Base-by-base conservation (phyloP, 345 rosid species). In the Eucalyptus polybractea region DNA sequence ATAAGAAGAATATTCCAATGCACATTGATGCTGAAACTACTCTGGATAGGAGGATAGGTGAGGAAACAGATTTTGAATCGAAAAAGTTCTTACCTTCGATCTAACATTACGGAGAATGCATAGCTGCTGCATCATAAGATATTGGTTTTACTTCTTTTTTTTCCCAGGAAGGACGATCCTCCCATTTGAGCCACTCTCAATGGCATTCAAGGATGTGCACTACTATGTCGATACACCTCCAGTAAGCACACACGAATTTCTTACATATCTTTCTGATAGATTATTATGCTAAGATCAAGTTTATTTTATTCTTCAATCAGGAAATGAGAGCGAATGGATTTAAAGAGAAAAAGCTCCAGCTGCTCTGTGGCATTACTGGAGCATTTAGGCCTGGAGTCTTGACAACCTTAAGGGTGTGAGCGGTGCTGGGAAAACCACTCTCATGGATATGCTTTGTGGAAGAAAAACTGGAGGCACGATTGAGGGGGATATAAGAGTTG, bases 401-500 rank as follows among this genome's bases (percentile, higher is more conserved):
- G 45, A 95, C 98, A 42, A 96, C 98, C 72, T 88, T 97, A 90
- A 97, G 99, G 97, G 99, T 24, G 95, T 94, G 8, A 96, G 96
- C 80, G 99, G 99, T 87, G 99, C 99, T 9, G 99, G 99, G 21
- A 97, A 97, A 89, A 96, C 99, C 27, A 97, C 99, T 60, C 94
- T 97, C 29, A 92, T 97, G 54, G 99, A 97, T 90, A 98, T 97
- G 91, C 96, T 97, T 4, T 93, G 96, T 2, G 99, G 99, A 90
- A 94, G 99, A 91, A 97, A 97, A 93, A 96, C 98, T 31, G 93
- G 91, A 19, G 99, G 99, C 83, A 91, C 89, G 89, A 93, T 94
- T 2, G 97, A 94, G 91, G 98, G 99, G 50, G 97, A 96, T 27
- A 95, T 96, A 50, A 95, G 88, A 92, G 91, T 96, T 85, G 93